Base-by-base conservation (phyloP, 2,329 filamentous ascomycete genomes). In the Aspergillus pseudoglaucus region DNA sequence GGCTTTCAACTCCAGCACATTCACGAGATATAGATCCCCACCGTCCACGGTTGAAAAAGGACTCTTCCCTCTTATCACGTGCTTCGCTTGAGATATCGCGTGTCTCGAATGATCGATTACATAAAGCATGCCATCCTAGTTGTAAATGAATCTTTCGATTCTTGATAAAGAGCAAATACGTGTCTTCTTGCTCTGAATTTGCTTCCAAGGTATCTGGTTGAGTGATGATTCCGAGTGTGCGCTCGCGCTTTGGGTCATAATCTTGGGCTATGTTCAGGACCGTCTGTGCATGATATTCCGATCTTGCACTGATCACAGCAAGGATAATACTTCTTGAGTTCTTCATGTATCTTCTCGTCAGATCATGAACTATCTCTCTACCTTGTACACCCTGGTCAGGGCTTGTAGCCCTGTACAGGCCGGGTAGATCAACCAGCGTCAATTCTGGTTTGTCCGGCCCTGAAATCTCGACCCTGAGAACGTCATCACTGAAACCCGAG, bases 341-440 rank as follows among this genome's bases (percentile, higher is more conserved):
- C 6, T 56, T 53, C 48, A 76, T 72, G 43, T 77, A 77, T 0
- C 48, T 51, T 41, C 62, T 49, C 3, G 69, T 65, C 1, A 83
- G 67, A 0, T 68, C 58, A 33, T 77, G 73, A 43, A 83, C 80
- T 2, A 79, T 73, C 52, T 72, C 65, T 47, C 80, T 77, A 50
- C 82, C 79, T 12, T 72, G 68, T 39, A 73, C 68, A 0, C 75
- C 78, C 59, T 83, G 78, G 46, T 77, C 72, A 25, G 75, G 71
- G 51, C 76, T 80, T 54, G 75, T 73, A 4, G 79, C 75, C 33
- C 75, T 72, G 23, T 82, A 76, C 1, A 84, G 66, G 2, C 81
- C 80, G 0, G 81, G 81, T 30, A 84, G 68, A 61, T 84, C 81
- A 6, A 84, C 79, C 1, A 84, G 70, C 0, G 79, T 84, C 39